phyloP scores from a whole-genome alignment of 345 rosid species.

The Clarkia xantiana region DNA sequence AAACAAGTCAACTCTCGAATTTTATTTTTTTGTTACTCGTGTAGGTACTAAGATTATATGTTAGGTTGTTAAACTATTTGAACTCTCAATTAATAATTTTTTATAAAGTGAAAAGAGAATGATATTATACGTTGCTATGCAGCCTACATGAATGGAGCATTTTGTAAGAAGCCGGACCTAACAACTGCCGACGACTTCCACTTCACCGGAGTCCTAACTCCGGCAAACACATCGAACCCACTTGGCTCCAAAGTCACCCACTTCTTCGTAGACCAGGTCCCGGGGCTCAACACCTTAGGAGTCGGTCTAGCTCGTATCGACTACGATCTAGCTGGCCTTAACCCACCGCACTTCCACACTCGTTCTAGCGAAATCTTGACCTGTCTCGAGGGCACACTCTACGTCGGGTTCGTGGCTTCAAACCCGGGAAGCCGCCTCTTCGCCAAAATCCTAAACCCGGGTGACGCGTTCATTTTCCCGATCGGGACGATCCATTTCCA shows the following conservation, averaged over 20 bases:
- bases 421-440: constrained; percentile 15
- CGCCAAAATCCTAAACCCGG: constrained; percentile 28
- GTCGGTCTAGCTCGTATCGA: constrained; percentile 16
- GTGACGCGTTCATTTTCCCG: constrained; percentile 35
- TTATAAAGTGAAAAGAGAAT: too few species aligned
- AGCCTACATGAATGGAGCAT: neutral
- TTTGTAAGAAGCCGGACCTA: constrained; percentile 1
- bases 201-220: neutral
- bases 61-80: too few species aligned
- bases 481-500: constrained; percentile 29
- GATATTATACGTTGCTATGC: neutral
- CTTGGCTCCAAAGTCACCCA: neutral
- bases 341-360: constrained; percentile 23
- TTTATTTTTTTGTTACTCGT: too few species aligned
- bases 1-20: too few species aligned
- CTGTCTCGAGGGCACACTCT: constrained; percentile 12
- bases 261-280: constrained; percentile 3
- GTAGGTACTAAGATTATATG: too few species aligned
- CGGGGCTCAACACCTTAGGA: constrained; percentile 22
- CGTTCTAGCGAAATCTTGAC: constrained; percentile 13
- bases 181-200: neutral
- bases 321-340: constrained; percentile 15
- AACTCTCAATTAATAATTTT: too few species aligned
- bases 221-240: neutral
- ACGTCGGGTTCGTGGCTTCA: constrained; percentile 19